phyloP scores from a whole-genome alignment of 139 green algal species.

The Haematococcus sp. region DNA sequence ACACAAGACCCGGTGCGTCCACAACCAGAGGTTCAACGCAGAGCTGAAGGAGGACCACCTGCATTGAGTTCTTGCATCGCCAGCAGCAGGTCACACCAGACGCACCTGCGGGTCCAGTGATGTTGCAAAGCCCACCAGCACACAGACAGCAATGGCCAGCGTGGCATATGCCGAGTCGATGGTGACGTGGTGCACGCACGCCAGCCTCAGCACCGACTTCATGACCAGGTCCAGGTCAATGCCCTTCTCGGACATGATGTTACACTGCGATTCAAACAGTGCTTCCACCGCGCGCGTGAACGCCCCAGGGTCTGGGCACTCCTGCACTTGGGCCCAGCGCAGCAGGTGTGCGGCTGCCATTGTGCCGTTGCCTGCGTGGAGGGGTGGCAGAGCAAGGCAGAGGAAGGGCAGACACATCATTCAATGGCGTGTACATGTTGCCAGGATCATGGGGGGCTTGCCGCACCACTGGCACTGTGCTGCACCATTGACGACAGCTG shows the following conservation, averaged over 20 bases:
- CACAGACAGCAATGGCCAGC: conserved; percentile 75
- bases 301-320: conserved; percentile 50
- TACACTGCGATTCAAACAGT: conserved; percentile 57
- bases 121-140: conserved; percentile 87
- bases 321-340: conserved; percentile 52
- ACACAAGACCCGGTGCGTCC: too few species aligned
- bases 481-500: too few species aligned
- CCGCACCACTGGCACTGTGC: too few species aligned
- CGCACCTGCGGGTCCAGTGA: conserved; percentile 80
- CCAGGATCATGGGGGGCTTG: too few species aligned
- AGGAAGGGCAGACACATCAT: too few species aligned
- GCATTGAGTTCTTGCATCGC: too few species aligned
- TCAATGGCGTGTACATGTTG: too few species aligned
- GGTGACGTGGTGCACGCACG: conserved; percentile 68
- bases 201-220: conserved; percentile 51
- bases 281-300: conserved; percentile 67
- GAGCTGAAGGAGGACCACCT: too few species aligned
- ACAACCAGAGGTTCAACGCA: too few species aligned
- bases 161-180: conserved; percentile 84
- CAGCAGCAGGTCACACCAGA: too few species aligned
- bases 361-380: conserved; percentile 56
- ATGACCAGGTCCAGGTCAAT: conserved; percentile 80
- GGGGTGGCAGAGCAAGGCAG: too few species aligned
- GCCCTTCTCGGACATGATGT: conserved; percentile 52
- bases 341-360: conserved; percentile 72